These are phyloP conservation scores for Starmerella kuoi DNA, from an alignment of 805 yeast species.

Conservation along the genomic window DNA sequence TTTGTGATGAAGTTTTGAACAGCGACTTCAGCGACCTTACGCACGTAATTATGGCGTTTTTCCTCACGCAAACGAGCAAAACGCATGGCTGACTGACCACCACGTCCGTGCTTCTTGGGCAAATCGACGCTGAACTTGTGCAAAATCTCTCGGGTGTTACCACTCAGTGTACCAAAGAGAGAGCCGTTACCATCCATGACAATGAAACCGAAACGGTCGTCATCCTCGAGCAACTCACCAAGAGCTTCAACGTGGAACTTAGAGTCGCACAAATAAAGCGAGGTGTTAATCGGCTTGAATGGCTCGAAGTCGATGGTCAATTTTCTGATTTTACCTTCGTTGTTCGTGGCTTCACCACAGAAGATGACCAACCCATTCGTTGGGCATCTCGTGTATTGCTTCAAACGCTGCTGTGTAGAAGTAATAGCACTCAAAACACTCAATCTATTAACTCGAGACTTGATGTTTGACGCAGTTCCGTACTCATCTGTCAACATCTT, in stretches of 20 bases:
- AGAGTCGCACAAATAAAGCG: constrained; percentile 89
- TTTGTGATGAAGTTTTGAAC: constrained; percentile 92
- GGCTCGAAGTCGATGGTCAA: constrained; percentile 97
- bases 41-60: constrained; percentile 94
- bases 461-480: constrained; percentile 97
- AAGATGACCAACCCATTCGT: constrained; percentile 89
- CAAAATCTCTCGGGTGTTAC: constrained; percentile 91
- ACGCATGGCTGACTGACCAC: constrained; percentile 99
- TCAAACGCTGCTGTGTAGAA: constrained; percentile 92
- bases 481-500: constrained; percentile 95
- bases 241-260: constrained; percentile 97
- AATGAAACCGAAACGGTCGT: constrained; percentile 93
- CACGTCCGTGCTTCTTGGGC: constrained; percentile 99
- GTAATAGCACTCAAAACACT: constrained; percentile 95
- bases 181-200: constrained; percentile 99
- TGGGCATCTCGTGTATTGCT: constrained; percentile 80
- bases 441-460: constrained; percentile 91
- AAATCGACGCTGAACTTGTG: constrained; percentile 94
- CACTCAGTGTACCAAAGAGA: constrained; percentile 85
- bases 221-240: constrained; percentile 84
- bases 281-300: constrained; percentile 97
- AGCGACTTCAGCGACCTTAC: constrained; percentile 97
- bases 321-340: constrained; percentile 94
- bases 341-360: constrained; percentile 97
- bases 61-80: constrained; percentile 98